Evolutionary conservation across 2,329 filamentous ascomycete species (phyloP).

Genomic region (Sarocladium strictum): DNA sequence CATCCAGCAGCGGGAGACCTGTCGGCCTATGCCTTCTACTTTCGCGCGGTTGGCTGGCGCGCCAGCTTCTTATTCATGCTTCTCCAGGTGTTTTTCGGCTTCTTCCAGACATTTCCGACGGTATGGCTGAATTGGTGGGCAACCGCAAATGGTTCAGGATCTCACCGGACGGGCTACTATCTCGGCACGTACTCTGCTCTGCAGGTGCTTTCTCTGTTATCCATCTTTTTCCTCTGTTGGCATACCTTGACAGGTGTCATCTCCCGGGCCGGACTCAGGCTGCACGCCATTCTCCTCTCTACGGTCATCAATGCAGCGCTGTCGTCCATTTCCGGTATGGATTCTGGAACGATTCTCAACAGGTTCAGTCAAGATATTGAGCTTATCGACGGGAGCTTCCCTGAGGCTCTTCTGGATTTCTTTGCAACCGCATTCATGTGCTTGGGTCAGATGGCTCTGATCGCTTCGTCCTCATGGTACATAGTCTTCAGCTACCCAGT

Average conservation of each 20-base stretch:
- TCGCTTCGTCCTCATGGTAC: constrained; percentile 16
- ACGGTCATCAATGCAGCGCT: constrained; percentile 33
- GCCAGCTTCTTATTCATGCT: background rate
- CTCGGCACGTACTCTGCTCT: background rate
- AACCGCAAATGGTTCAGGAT: background rate
- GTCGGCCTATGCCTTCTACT: background rate
- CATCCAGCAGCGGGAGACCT: background rate
- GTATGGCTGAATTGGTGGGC: background rate
- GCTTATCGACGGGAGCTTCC: constrained; percentile 34
- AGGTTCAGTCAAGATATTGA: constrained; percentile 39
- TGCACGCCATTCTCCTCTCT: constrained; percentile 27
- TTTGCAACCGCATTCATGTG: no score
- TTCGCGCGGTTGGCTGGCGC: background rate
- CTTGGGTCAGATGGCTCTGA: constrained; percentile 17
- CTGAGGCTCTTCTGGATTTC: constrained; percentile 24
- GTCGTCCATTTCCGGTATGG: constrained; percentile 33
- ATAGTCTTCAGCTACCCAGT: constrained; percentile 14
- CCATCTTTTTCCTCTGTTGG: background rate
- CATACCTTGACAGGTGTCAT: background rate
- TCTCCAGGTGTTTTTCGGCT: background rate
- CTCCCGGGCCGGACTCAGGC: background rate
- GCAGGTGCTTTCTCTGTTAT: background rate
- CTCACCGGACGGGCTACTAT: background rate
- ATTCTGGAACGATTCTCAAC: constrained; percentile 35
- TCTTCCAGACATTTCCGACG: background rate